Conservation (phyloP, 2,329 filamentous ascomycete species). For the Phoma sp. region DNA sequence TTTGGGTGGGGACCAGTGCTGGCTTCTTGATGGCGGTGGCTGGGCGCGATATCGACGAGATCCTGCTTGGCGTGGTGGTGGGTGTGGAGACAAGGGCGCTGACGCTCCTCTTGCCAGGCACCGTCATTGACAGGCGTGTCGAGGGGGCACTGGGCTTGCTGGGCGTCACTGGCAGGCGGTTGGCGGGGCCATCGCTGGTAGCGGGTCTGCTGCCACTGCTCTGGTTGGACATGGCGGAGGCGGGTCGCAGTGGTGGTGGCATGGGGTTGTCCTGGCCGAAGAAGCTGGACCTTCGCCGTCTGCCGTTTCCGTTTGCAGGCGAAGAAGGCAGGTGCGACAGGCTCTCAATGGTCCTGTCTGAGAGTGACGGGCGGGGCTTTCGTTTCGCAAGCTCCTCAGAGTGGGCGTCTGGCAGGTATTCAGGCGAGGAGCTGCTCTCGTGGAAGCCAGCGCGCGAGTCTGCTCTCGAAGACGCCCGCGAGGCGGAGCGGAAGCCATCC, state of each 20-base stretch:
- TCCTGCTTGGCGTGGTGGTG: constrained; percentile 39
- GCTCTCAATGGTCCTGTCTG: constrained; percentile 86
- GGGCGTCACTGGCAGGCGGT: constrained; percentile 40
- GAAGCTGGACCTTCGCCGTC: constrained; percentile 72
- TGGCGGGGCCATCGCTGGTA: constrained; percentile 51
- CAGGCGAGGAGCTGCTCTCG: constrained; percentile 31
- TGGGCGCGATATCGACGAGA: constrained; percentile 43
- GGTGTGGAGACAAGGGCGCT: constrained; percentile 38
- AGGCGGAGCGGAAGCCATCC: constrained; percentile 52
- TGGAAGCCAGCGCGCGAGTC: constrained; percentile 42
- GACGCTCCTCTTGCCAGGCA: constrained; percentile 45
- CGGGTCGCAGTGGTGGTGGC: constrained; percentile 67
- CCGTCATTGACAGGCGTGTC: constrained; percentile 41
- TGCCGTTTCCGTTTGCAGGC: constrained; percentile 63
- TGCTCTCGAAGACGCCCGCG: constrained; percentile 49
- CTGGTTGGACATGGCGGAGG: constrained; percentile 64
- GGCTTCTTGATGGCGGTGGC: constrained; percentile 39
- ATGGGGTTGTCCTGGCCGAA: constrained; percentile 69
- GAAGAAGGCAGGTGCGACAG: constrained; percentile 79
- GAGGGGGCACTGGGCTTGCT: constrained; percentile 24
- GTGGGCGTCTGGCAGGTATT: constrained; percentile 28
- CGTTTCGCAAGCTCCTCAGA: constrained; percentile 24
- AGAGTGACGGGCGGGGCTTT: constrained; percentile 66
- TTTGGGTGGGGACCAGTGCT: constrained; percentile 35
- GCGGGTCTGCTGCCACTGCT: constrained; percentile 60